These are phyloP conservation scores for Xylariaceae sp. DNA, from an alignment of 2,329 filamentous ascomycete genomes.

Conservation along the genomic window DNA sequence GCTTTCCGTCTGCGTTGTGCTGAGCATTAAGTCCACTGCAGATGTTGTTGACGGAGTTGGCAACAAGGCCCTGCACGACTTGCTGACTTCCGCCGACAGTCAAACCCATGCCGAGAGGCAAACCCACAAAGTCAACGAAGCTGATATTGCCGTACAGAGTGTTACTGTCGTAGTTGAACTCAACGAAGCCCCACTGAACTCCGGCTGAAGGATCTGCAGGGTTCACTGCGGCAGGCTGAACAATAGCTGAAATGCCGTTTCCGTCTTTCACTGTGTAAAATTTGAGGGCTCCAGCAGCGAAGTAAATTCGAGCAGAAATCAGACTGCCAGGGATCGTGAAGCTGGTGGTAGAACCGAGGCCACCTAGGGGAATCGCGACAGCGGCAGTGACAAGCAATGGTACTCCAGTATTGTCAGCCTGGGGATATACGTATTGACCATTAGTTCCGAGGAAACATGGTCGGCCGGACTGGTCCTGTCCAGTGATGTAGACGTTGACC, in stretches of 20 bases:
- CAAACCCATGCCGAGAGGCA: constrained; percentile 49
- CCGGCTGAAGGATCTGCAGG: constrained; percentile 41
- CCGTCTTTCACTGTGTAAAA: constrained; percentile 37
- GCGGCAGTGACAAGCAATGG: constrained; percentile 22
- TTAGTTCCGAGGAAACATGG: constrained; percentile 13
- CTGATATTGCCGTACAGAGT: constrained; percentile 48
- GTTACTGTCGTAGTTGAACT: constrained; percentile 40
- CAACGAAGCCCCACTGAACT: constrained; percentile 50
- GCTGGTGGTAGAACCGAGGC: constrained; percentile 34
- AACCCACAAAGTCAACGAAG: constrained; percentile 51
- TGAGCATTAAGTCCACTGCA: constrained; percentile 41
- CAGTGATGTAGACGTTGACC: constrained; percentile 17
- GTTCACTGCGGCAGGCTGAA: constrained; percentile 48
- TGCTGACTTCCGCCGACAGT: constrained; percentile 43
- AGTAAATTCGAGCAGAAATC: constrained; percentile 40
- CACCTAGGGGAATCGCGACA: constrained; percentile 37
- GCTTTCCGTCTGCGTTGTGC: constrained; percentile 35
- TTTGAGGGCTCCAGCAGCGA: constrained; percentile 38
- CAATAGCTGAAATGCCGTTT: constrained; percentile 35
- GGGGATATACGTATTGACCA: constrained; percentile 16
- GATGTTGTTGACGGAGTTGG: constrained; percentile 36
- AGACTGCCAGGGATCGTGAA: constrained; percentile 40
- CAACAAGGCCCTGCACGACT: constrained; percentile 39
- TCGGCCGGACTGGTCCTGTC: constrained; percentile 4
- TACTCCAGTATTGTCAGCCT: constrained; percentile 23